phyloP scores from a whole-genome alignment of 2,329 filamentous ascomycete species.

The Alternaria infectoria region DNA sequence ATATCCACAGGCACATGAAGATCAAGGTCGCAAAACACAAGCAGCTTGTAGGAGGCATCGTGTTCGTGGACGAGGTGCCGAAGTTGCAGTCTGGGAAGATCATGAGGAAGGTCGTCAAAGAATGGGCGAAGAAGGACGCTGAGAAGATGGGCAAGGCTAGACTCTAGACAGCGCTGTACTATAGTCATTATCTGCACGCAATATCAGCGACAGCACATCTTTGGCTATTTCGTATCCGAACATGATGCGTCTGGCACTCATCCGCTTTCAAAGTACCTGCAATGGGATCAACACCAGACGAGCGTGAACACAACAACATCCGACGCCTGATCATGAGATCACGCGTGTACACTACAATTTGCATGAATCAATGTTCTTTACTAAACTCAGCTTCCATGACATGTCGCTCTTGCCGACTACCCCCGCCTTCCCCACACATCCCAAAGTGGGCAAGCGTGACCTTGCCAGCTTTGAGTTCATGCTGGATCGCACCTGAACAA shows the following conservation, averaged over 20 bases:
- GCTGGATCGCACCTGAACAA: slow-evolving; percentile 1
- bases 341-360: background rate
- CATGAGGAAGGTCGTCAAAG: slow-evolving; percentile 61
- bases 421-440: background rate
- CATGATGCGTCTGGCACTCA: background rate
- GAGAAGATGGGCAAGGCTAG: slow-evolving; percentile 39
- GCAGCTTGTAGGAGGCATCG: slow-evolving; percentile 58
- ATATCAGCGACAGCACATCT: background rate
- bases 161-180: slow-evolving; percentile 14
- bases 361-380: background rate
- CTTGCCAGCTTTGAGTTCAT: background rate
- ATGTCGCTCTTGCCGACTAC: background rate
- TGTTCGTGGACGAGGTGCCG: slow-evolving; percentile 63
- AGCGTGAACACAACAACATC: background rate
- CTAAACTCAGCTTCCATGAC: background rate
- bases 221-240: background rate
- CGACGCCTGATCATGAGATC: background rate
- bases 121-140: slow-evolving; percentile 64
- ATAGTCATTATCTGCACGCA: background rate
- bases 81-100: slow-evolving; percentile 66
- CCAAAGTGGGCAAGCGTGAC: background rate
- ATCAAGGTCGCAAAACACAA: slow-evolving; percentile 60
- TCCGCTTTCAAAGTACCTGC: background rate
- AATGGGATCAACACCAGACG: background rate
- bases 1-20: slow-evolving; percentile 49